A percentile compares a stretch with the other conserved stretches of the same genome.
phyloP scores from a whole-genome alignment of 2,329 filamentous ascomycete species.

The Daldinia sp. region DNA sequence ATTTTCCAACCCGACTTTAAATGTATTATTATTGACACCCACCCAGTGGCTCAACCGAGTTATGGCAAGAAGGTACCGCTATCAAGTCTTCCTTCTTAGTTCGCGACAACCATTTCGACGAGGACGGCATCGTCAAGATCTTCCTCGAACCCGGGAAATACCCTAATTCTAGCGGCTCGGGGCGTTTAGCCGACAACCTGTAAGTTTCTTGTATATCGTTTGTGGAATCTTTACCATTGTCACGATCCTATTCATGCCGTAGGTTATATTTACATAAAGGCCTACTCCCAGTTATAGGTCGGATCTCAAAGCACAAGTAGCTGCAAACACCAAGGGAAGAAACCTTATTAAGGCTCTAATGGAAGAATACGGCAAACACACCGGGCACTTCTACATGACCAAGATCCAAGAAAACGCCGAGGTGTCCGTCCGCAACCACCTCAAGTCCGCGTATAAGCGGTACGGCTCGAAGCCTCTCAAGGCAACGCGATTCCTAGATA shows the following conservation, averaged over 20 bases:
- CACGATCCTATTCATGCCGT: not conserved
- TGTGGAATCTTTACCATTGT: not conserved
- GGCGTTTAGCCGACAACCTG: conserved; percentile 53
- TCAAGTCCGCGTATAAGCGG: conserved; percentile 54
- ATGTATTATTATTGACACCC: not conserved
- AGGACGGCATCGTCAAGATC: conserved; percentile 45
- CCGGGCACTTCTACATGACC: conserved; percentile 51
- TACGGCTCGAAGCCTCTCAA: conserved; percentile 62
- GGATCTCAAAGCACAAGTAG: conserved; percentile 51
- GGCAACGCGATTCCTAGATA: conserved; percentile 78
- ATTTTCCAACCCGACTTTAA: not conserved
- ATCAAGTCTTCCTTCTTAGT: conserved; percentile 52
- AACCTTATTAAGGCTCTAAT: conserved; percentile 47
- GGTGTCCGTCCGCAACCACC: conserved; percentile 45
- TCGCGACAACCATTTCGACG: conserved; percentile 49
- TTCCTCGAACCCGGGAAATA: conserved; percentile 48
- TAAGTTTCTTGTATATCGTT: conserved; percentile 45
- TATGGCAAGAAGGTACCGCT: conserved; percentile 56
- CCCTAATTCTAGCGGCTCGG: conserved; percentile 50
- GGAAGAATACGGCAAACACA: conserved; percentile 46
- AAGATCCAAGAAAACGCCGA: conserved; percentile 55
- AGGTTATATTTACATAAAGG: not conserved
- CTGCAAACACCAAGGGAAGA: conserved; percentile 54
- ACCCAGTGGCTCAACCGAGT: conserved; percentile 40
- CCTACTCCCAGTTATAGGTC: conserved; percentile 16